These are phyloP conservation scores for Cercospora sesami DNA, from an alignment of 2,329 filamentous ascomycete species.

Conservation along the genomic window DNA sequence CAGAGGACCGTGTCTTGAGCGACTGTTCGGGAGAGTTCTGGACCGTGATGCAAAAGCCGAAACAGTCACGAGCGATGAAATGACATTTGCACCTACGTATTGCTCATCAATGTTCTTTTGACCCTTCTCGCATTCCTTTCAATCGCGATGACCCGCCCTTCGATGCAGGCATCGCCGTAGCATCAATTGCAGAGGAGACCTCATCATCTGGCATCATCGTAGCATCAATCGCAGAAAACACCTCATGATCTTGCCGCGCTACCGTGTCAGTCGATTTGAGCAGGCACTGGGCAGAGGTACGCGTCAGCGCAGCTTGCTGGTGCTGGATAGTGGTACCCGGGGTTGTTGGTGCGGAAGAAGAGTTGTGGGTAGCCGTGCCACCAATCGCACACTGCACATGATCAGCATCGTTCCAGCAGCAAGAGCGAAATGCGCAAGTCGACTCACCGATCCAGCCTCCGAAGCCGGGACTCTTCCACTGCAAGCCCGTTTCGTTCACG, in stretches of 20 bases:
- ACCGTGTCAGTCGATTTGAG: not conserved
- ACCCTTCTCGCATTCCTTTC: not conserved
- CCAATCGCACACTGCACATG: slow-evolving; percentile 35
- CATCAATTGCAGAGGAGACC: not conserved
- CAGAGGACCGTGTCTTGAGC: no score
- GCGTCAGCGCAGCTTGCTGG: slow-evolving; percentile 38
- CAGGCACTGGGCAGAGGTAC: slow-evolving; percentile 27
- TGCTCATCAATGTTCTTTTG: not conserved
- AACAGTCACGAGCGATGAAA: not conserved
- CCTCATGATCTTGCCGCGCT: not conserved
- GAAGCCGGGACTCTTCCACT: slow-evolving; percentile 34
- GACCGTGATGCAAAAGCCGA: no score
- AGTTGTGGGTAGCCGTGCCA: slow-evolving; percentile 39
- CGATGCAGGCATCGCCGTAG: not conserved
- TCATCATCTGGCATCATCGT: no score
- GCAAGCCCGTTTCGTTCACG: slow-evolving; percentile 39
- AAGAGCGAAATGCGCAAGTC: not conserved
- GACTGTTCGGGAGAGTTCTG: no score
- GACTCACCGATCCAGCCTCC: slow-evolving; percentile 35
- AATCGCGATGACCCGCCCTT: not conserved
- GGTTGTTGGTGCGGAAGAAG: slow-evolving; percentile 34
- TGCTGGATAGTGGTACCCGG: slow-evolving; percentile 16
- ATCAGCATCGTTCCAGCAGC: not conserved
- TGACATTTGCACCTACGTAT: not conserved
- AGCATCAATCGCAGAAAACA: no score